Evolutionary conservation across 768 basidiomycete species (phyloP).

Genomic region (Lactarius trivialis): DNA sequence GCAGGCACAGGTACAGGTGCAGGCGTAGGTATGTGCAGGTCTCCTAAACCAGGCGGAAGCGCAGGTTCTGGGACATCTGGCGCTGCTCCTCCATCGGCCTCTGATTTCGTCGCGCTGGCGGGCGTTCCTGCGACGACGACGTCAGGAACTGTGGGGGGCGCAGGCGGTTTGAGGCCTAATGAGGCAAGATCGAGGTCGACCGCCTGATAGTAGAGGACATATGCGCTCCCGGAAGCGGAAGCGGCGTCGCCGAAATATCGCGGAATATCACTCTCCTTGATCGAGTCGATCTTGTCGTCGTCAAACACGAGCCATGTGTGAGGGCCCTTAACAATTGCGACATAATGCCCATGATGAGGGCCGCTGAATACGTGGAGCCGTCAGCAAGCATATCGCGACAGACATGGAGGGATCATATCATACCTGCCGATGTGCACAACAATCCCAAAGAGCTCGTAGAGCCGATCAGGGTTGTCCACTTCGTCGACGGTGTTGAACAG

Average conservation of each 20-base stretch:
- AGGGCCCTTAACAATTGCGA: conserved; percentile 85
- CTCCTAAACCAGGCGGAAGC: conserved; percentile 17
- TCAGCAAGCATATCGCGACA: not conserved
- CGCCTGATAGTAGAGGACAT: conserved; percentile 96
- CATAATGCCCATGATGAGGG: conserved; percentile 98
- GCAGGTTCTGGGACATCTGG: conserved; percentile 1
- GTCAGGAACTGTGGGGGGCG: conserved; percentile 23
- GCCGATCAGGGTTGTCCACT: conserved; percentile 79
- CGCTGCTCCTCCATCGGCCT: conserved; percentile 1
- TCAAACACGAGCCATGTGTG: conserved; percentile 89
- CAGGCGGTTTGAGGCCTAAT: conserved; percentile 53
- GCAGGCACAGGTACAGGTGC: not conserved
- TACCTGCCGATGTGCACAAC: conserved; percentile 99
- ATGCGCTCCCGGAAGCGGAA: conserved; percentile 80
- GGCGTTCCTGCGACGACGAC: conserved; percentile 17
- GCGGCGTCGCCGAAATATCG: conserved; percentile 92
- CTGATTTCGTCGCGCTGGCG: not conserved
- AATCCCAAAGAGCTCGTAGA: conserved; percentile 93
- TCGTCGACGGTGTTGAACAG: conserved; percentile 97
- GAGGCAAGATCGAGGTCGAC: conserved; percentile 71
- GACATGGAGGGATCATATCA: conserved; percentile 29
- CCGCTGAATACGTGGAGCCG: conserved; percentile 47
- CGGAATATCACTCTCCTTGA: conserved; percentile 84
- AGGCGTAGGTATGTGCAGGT: not conserved
- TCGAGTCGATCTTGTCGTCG: conserved; percentile 84